Conservation (phyloP, 495 filamentous ascomycete genomes). For the Xylaria palmicola region DNA sequence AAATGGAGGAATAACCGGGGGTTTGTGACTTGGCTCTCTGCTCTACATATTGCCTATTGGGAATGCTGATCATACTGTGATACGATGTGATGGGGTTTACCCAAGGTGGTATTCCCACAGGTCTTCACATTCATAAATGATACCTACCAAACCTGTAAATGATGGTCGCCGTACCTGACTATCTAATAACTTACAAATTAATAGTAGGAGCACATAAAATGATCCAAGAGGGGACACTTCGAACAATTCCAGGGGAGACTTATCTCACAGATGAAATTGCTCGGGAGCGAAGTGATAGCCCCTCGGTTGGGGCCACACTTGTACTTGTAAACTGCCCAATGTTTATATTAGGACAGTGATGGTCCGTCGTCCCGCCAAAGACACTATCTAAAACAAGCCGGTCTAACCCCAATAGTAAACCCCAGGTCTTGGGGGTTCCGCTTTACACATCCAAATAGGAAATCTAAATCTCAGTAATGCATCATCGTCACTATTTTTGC, state of each 20-base stretch:
- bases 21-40: not conserved
- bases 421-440: not conserved
- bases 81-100: not conserved
- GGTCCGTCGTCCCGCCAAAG: constrained; percentile 15
- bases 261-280: too few species aligned
- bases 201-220: too few species aligned
- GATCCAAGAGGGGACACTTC: too few species aligned
- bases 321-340: too few species aligned
- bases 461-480: not conserved
- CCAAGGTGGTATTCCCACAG: too few species aligned
- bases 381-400: constrained; percentile 1
- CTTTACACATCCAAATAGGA: not conserved
- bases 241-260: too few species aligned
- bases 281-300: too few species aligned
- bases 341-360: too few species aligned
- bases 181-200: too few species aligned
- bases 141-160: too few species aligned
- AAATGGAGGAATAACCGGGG: not conserved
- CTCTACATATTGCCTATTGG: not conserved
- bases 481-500: not conserved
- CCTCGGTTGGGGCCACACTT: too few species aligned
- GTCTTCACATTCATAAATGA: not conserved
- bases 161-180: too few species aligned
- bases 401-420: not conserved
- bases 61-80: not conserved